These are phyloP conservation scores for Ophiostoma sp. DNA, from an alignment of 2,329 filamentous ascomycete species.

Conservation along the genomic window DNA sequence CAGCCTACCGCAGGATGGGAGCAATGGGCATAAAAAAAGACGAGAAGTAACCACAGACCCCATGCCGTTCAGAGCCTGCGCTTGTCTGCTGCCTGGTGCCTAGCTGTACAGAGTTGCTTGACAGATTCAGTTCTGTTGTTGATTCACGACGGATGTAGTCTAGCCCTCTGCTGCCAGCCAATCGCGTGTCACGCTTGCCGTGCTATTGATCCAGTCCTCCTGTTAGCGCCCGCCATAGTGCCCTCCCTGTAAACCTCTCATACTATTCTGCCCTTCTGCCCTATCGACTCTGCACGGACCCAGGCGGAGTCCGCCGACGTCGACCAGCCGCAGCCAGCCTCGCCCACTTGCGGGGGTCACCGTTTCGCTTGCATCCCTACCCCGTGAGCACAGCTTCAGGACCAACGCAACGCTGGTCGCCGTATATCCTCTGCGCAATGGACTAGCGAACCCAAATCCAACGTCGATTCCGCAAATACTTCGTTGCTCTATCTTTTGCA, in stretches of 20 bases:
- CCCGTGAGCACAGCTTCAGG: background rate
- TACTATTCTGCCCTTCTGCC: background rate
- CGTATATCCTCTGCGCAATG: background rate
- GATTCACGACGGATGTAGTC: background rate
- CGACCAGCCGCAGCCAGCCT: background rate
- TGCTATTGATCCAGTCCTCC: background rate
- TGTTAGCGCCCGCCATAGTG: background rate
- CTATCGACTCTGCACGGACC: background rate
- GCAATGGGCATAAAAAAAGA: background rate
- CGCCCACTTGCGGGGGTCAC: background rate
- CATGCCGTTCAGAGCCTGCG: background rate
- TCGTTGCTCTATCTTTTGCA: background rate
- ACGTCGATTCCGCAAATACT: background rate
- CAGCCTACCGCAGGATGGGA: background rate
- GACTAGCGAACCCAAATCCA: too few species aligned
- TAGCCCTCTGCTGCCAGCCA: background rate
- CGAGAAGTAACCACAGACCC: background rate
- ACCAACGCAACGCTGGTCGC: background rate
- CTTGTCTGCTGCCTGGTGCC: background rate
- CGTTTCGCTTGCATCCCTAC: background rate
- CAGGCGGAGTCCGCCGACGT: conserved; percentile 8
- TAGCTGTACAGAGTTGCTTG: background rate
- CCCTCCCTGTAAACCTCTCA: background rate
- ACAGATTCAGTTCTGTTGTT: background rate
- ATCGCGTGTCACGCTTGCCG: background rate